Percentiles rank a stretch among this genome's conserved stretches.
Evolutionary conservation across 371 early-diverging fungal species (phyloP).

Genomic region (Apophysomyces ossiformis): DNA sequence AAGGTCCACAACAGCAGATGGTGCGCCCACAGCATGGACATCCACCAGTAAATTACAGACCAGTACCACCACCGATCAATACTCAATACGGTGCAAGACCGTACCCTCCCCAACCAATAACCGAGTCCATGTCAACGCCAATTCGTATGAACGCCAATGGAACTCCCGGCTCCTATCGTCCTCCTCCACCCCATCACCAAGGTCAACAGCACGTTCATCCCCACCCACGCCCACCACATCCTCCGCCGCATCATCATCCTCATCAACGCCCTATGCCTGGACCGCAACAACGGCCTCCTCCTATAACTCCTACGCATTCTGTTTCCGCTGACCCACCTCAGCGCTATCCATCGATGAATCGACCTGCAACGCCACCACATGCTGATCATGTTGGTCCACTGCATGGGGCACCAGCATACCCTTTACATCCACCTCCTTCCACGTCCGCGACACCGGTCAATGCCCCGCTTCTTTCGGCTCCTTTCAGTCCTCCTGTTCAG

Average conservation of each 20-base stretch:
- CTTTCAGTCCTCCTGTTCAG: slow-evolving; percentile 1
- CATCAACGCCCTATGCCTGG: slow-evolving; percentile 10
- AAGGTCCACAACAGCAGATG: background rate
- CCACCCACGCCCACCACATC: too few relatives aligned
- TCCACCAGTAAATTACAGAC: slow-evolving; percentile 2
- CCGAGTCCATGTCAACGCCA: background rate
- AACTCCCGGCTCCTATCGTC: background rate
- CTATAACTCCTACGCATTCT: background rate
- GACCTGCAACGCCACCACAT: slow-evolving; percentile 1
- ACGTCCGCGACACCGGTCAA: background rate
- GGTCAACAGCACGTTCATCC: too few relatives aligned
- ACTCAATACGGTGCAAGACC: background rate
- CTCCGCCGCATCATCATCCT: background rate
- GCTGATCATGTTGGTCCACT: background rate
- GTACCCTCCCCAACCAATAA: background rate
- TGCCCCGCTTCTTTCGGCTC: slow-evolving; percentile 4
- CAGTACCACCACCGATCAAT: slow-evolving; percentile 1
- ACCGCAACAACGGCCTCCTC: slow-evolving; percentile 1
- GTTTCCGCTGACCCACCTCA: background rate
- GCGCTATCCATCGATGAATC: background rate
- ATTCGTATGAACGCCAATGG: background rate
- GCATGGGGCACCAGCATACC: background rate
- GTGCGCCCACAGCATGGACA: background rate
- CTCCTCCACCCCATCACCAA: background rate
- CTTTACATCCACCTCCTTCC: background rate